Evolutionary conservation across 2,329 filamentous ascomycete species (phyloP), one percentile per base, ranked within the genome.

Genomic region (Cladorrhinum sp.): DNA sequence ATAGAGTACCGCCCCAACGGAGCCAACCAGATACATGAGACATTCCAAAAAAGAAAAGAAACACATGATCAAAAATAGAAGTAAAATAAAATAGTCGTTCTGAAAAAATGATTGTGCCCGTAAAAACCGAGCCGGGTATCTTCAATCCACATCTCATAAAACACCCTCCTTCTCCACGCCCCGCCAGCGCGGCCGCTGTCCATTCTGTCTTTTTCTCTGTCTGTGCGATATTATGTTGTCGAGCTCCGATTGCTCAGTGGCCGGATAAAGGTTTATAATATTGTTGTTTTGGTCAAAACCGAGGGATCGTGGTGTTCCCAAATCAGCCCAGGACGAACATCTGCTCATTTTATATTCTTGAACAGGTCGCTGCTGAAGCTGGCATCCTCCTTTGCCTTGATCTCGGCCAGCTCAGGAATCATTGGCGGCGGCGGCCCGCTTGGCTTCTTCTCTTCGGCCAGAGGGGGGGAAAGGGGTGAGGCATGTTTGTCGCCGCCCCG

Each of bases 371-470:
- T 72, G 55, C 82, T 82, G 30, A 83, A 73, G 59, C 74, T 75
- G 49, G 75, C 77, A 6, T 77, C 76, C 48, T 82, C 76, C 53
- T 79, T 80, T 59, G 80, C 77, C 67, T 83, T 77, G 59, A 85
- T 74, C 54, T 80, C 77, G 67, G 73, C 77, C 55, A 86, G 74
- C 69, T 86, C 83, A 20, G 84, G 84, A 55, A 86, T 86, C 82
- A 82, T 85, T 23, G 84, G 84, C 39, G 84, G 82, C 59, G 83
- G 84, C 8, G 83, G 82, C 10, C 80, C 80, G 36, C 71, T 64
- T 5, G 76, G 72, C 63, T 78, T 79, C 68, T 74, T 73, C 23
- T 65, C 67, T 57, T 69, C 64, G 16, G 55, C 58, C 20, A 55
- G 51, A 9, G 59, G 57, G 18, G 61, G 67, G 49, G 64, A 65